Percentiles rank a stretch among this genome's conserved stretches.
phyloP scores from a whole-genome alignment of 129 eudicot genomes.

The Mikania micrantha region DNA sequence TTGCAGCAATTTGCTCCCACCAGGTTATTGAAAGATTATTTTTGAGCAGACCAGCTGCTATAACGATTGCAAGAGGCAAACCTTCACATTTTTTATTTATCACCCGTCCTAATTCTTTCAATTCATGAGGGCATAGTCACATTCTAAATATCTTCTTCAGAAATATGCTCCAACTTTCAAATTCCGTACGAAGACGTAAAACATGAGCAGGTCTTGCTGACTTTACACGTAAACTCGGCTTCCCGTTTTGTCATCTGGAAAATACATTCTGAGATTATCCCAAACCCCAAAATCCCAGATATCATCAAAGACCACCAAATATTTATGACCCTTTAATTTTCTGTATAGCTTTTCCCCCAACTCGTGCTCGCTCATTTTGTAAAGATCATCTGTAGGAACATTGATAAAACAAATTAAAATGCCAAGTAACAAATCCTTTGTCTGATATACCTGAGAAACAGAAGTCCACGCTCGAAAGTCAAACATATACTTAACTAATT shows the following conservation, averaged over 20 bases:
- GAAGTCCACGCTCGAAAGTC: conserved; percentile 26
- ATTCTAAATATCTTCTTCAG: neutral
- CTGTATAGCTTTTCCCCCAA: conserved; percentile 18
- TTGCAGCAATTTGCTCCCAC: conserved; percentile 18
- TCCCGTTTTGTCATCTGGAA: conserved; percentile 25
- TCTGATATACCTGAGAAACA: conserved; percentile 16
- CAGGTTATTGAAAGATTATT: neutral
- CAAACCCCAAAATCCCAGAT: conserved; percentile 21
- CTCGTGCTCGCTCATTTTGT: neutral
- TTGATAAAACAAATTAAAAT: conserved; percentile 9
- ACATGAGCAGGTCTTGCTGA: neutral
- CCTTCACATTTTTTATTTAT: conserved; percentile 24
- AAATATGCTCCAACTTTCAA: conserved; percentile 19
- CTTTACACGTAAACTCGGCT: conserved; percentile 15
- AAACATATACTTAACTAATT: conserved; percentile 6
- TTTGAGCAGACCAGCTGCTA: conserved; percentile 26
- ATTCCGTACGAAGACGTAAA: conserved; percentile 2
- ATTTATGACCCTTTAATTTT: conserved; percentile 5
- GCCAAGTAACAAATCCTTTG: conserved; percentile 8
- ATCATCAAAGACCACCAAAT: conserved; percentile 31
- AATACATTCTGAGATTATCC: conserved; percentile 20
- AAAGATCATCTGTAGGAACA: neutral
- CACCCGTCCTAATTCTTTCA: conserved; percentile 3
- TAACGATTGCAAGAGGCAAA: conserved; percentile 21
- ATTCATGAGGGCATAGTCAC: conserved; percentile 3